Evolutionary conservation across 2,329 filamentous ascomycete genomes (phyloP).

Genomic region (Chalaropsis ovoidea): DNA sequence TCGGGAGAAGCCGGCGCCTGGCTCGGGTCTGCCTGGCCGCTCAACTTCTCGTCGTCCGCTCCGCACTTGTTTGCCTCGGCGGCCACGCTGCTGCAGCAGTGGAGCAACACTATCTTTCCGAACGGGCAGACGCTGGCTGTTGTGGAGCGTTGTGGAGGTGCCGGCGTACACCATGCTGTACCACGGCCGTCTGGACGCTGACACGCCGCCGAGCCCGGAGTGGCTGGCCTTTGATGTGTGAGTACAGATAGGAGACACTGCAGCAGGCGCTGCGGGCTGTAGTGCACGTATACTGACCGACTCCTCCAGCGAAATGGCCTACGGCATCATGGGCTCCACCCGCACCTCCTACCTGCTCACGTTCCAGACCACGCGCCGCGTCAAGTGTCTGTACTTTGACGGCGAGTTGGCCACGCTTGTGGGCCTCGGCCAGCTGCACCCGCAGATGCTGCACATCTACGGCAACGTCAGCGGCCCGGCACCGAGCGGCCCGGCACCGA

Average conservation of each 20-base stretch:
- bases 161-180: constrained; percentile 41
- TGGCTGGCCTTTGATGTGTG: constrained; percentile 43
- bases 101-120: constrained; percentile 43
- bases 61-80: constrained; percentile 42
- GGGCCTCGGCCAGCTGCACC: constrained; percentile 38
- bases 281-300: neutral
- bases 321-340: constrained; percentile 41
- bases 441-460: constrained; percentile 42
- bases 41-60: constrained; percentile 41
- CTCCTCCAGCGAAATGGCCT: constrained; percentile 39
- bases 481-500: constrained; percentile 25
- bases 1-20: too few relatives aligned
- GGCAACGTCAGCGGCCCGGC: constrained; percentile 37
- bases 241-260: constrained; percentile 21
- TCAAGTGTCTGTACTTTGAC: constrained; percentile 42
- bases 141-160: constrained; percentile 37
- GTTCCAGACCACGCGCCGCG: constrained; percentile 38
- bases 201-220: constrained; percentile 39
- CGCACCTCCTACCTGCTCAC: constrained; percentile 39
- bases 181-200: constrained; percentile 38
- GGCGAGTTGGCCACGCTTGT: constrained; percentile 42
- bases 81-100: constrained; percentile 40
- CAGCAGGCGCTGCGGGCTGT: neutral
- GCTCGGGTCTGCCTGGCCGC: constrained; percentile 27
- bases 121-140: constrained; percentile 41